These are phyloP conservation scores for Picocystis salinarum DNA, from an alignment of 139 green algal species.

Conservation along the genomic window DNA sequence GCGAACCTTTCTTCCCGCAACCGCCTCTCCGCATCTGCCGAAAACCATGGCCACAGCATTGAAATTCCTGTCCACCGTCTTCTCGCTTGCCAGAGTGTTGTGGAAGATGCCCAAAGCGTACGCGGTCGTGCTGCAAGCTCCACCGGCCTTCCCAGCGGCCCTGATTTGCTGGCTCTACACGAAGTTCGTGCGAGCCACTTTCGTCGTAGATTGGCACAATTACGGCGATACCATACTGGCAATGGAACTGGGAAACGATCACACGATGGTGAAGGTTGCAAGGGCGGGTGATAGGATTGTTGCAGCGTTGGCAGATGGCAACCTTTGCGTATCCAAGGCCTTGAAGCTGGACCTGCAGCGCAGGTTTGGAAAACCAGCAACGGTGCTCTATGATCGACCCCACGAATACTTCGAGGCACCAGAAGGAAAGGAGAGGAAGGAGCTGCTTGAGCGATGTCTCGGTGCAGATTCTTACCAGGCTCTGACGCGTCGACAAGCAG, in stretches of 20 bases:
- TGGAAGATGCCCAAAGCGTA: constrained; percentile 26
- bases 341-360: constrained; percentile 54
- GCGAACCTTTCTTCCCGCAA: no score
- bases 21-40: no score
- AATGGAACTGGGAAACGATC: constrained; percentile 27
- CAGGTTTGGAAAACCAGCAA: constrained; percentile 33
- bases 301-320: constrained; percentile 16
- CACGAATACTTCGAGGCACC: constrained; percentile 42
- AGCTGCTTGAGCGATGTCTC: neutral
- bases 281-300: constrained; percentile 36
- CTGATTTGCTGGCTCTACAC: constrained; percentile 41
- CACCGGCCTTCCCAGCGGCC: constrained; percentile 74
- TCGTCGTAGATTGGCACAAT: constrained; percentile 95
- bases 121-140: constrained; percentile 40
- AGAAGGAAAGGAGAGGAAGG: neutral
- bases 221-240: constrained; percentile 74
- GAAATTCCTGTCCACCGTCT: constrained; percentile 41
- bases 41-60: constrained; percentile 24
- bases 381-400: constrained; percentile 76
- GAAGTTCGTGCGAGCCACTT: constrained; percentile 24
- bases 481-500: constrained; percentile 29
- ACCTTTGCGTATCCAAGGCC: constrained; percentile 70
- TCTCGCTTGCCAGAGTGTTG: constrained; percentile 31
- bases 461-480: neutral
- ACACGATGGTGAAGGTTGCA: constrained; percentile 33